Base-by-base conservation (phyloP, 108 stramenopile genomes). In the Cylindrotheca closterium region DNA sequence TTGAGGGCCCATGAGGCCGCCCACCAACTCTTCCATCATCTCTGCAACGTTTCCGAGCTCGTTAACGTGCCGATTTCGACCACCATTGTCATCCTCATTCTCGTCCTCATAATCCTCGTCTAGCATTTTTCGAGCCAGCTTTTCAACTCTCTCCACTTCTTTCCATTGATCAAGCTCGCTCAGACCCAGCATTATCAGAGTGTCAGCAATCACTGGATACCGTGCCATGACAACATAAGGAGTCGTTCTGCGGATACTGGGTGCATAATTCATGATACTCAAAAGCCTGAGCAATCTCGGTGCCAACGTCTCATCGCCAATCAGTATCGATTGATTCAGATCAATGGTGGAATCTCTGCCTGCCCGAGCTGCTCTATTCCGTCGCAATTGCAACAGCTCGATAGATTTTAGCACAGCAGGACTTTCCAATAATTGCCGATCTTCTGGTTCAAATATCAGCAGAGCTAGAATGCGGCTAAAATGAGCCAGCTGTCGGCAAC, bases 371-470 rank as follows among this genome's bases (percentile, higher is more conserved):
- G 82, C 75, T 12, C 94, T 81, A 56, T 88, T 86, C n/a, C 89
- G 34, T 47, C 91, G 76, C 25, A 92, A 65, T 68, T 86, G 85
- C 49, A 95, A 71, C 45, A 95, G 65, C 63, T 86, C 89, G 60
- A 91, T 59, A 27, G 88, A 91, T 60, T 83, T 85, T 65, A 89
- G 68, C 21, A 77, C 85, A 10, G 75, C 66, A 19, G 87, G 73
- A 55, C 80, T 79, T 63, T 94, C 89, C 73, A 90, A 52, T 21
- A 89, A 58, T 60, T 89, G 86, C n/a, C 91, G 71, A 53, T 92
- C 91, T 68, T 95, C 94, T n/a, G 91, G 91, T 66, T 95, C 91
- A 67, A 93, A 95, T 3, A 91, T 71, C 12, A 91, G 65, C 55
- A 95, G 79, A 7, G 91, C 91, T 45, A 95, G 70, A 27, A 91